Evolutionary conservation across 495 filamentous ascomycete genomes (phyloP), one percentile per base, ranked within the genome.

Genomic region (Podospora conica): DNA sequence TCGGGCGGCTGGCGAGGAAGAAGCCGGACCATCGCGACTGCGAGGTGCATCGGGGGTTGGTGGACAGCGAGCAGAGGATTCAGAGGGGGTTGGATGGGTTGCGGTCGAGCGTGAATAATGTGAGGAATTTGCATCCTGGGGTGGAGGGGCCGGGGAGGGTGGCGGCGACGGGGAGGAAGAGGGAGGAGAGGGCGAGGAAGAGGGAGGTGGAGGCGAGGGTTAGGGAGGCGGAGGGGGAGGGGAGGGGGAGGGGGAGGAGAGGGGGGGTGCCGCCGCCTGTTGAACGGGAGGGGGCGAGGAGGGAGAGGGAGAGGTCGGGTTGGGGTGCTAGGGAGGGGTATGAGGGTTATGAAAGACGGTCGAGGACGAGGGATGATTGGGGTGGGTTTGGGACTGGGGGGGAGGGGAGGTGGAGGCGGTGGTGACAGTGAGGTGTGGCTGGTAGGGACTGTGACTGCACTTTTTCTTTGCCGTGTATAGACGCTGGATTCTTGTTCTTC

Each of bases 111-210:
- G 63, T 71, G 7, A 67, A 73, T 24, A 76, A 76, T 27, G 70
- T 76, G 65, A 60, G 65, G 55, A 76, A 76, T 27, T 53, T 76
- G 60, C 71, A 73, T 55, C 68, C 68, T 0, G 65, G 61, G 12
- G 29, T 71, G 40, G 57, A 10, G 12, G 24, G 24, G 1, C 40
- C 40, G 24, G 27, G 27, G 11, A 9, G 28, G 53, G 55, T 40
- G 28, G 58, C 48, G 54, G 24, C 15, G 7, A 48, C 29, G 53
- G 58, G 54, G 33, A 54, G 53, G 53, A 29, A 8, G 53, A 63
- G 53, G 20, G 55, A 48, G 27, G 48, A 58, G 31, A 60, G 27
- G 15, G 53, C 12, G 53, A n/a, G 33, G 53, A 20, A 48, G 60
- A 21, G 24, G 21, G 23, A 27, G 23, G 40, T n/a, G 5, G 48